These are phyloP conservation scores for Exophiala sideris DNA, from an alignment of 2,329 filamentous ascomycete genomes.

Conservation along the genomic window DNA sequence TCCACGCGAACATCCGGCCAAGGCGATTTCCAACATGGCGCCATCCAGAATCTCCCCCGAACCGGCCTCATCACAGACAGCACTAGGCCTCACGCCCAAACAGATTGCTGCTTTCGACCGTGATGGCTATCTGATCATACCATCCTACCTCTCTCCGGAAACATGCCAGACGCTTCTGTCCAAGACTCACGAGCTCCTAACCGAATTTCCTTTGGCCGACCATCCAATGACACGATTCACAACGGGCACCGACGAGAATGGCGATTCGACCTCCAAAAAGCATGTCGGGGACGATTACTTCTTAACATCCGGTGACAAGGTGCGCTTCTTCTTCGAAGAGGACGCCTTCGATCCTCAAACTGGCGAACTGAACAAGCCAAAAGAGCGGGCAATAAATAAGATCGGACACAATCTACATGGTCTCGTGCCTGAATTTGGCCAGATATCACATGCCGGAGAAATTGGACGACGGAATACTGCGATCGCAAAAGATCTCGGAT, in stretches of 20 bases:
- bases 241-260: slow-evolving; percentile 65
- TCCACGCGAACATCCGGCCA: too few relatives aligned
- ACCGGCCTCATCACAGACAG: slow-evolving; percentile 4
- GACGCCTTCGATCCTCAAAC: slow-evolving; percentile 68
- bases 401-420: slow-evolving; percentile 75
- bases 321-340: slow-evolving; percentile 97
- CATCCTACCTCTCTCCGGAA: slow-evolving; percentile 59
- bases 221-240: slow-evolving; percentile 95
- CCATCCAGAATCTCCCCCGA: slow-evolving; percentile 23
- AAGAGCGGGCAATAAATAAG: slow-evolving; percentile 83
- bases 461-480: slow-evolving; percentile 49
- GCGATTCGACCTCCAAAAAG: slow-evolving; percentile 40
- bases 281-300: slow-evolving; percentile 97
- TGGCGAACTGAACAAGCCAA: slow-evolving; percentile 70
- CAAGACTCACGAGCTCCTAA: slow-evolving; percentile 72
- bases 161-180: slow-evolving; percentile 57
- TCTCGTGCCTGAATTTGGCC: slow-evolving; percentile 64
- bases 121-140: slow-evolving; percentile 89
- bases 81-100: slow-evolving; percentile 23
- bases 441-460: slow-evolving; percentile 48
- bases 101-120: slow-evolving; percentile 50
- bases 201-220: slow-evolving; percentile 70
- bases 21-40: slow-evolving; percentile 8
- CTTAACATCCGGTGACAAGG: slow-evolving; percentile 80
- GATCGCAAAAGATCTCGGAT: slow-evolving; percentile 70